phyloP scores from a whole-genome alignment of 805 yeast genomes.

The Ogataea pilisensis region DNA sequence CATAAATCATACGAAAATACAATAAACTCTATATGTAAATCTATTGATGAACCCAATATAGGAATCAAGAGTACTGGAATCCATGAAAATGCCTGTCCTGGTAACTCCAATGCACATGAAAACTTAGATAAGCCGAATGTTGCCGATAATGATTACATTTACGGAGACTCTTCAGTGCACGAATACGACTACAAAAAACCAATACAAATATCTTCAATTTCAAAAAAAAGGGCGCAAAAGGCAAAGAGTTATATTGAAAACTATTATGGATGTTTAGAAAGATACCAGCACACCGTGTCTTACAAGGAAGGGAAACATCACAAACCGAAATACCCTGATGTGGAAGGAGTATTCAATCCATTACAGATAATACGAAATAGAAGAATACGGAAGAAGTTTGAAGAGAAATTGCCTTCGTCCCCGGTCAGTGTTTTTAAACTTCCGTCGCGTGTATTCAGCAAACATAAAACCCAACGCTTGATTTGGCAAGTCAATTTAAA shows the following conservation, averaged over 20 bases:
- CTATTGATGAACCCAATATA: conserved; percentile 2
- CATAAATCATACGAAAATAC: conserved; percentile 19
- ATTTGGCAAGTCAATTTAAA: conserved; percentile 63
- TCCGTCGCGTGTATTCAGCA: conserved; percentile 63
- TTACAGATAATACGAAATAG: conserved; percentile 78
- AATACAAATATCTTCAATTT: conserved; percentile 29
- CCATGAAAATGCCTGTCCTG: background rate
- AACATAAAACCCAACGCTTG: conserved; percentile 38
- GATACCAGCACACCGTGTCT: conserved; percentile 32
- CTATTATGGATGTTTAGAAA: conserved; percentile 46
- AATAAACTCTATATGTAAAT: conserved; percentile 3
- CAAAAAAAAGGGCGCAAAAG: conserved; percentile 44
- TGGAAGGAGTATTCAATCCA: conserved; percentile 76
- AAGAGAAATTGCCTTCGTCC: conserved; percentile 42
- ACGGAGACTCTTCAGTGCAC: background rate
- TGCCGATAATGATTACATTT: background rate
- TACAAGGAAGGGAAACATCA: conserved; percentile 15
- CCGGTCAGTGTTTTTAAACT: conserved; percentile 48
- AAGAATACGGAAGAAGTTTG: conserved; percentile 47
- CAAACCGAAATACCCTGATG: conserved; percentile 36
- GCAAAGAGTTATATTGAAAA: conserved; percentile 45
- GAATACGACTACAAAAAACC: background rate
- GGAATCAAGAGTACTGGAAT: background rate
- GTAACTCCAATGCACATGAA: too few relatives aligned
- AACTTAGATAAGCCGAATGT: background rate